Evolutionary conservation across 306 rosid genomes (phyloP).

Genomic region (Rosa persica): DNA sequence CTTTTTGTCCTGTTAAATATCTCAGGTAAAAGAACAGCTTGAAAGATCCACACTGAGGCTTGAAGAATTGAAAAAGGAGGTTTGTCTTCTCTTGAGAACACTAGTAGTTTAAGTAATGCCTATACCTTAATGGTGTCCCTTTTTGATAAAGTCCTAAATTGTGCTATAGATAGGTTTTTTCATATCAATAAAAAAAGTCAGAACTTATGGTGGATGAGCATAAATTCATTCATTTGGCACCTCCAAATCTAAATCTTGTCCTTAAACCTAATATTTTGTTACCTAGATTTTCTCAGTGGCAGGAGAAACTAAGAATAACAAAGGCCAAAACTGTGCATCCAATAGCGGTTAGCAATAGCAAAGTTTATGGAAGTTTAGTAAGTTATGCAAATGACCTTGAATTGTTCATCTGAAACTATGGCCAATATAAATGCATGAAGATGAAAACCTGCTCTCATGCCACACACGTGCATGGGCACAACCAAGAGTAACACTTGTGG

Average conservation of each 20-base stretch:
- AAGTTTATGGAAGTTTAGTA: neutral
- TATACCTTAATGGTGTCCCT: neutral
- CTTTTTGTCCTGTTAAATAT: slow-evolving; percentile 14
- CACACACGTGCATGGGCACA: neutral
- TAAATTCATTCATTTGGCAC: neutral
- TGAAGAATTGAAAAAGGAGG: slow-evolving; percentile 73
- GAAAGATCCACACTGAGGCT: slow-evolving; percentile 53
- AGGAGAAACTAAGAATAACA: neutral
- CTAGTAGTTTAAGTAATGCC: slow-evolving; percentile 18
- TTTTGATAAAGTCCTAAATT: neutral
- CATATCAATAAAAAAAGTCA: slow-evolving; percentile 1
- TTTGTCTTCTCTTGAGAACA: slow-evolving; percentile 32
- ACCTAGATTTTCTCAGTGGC: neutral
- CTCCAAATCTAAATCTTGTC: neutral
- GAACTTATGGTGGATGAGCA: neutral
- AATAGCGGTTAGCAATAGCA: slow-evolving; percentile 15
- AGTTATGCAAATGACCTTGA: neutral
- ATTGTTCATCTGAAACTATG: neutral
- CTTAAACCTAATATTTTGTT: neutral
- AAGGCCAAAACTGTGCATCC: slow-evolving; percentile 3
- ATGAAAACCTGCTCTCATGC: neutral
- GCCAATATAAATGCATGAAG: neutral
- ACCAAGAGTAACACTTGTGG: slow-evolving; percentile 10
- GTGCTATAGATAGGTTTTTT: slow-evolving; percentile 6
- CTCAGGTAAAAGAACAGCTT: slow-evolving; percentile 61